Conservation (phyloP, 352 stramenopile species). For the Phytophthora fragariaefolia region DNA sequence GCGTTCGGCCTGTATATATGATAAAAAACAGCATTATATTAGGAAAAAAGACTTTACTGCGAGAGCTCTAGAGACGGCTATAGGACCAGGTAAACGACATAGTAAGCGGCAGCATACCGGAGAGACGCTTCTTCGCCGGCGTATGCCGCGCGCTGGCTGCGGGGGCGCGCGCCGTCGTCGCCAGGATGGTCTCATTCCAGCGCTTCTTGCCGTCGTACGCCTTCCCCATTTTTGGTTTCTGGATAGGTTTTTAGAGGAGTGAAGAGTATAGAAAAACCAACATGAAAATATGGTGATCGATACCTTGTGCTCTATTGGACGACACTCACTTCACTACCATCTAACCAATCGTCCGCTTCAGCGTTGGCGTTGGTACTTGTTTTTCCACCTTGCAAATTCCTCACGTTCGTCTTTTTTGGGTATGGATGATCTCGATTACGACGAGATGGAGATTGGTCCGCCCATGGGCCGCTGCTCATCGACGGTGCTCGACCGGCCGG, state of each 20-base stretch:
- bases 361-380: conserved; percentile 22
- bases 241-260: conserved; percentile 2
- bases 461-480: conserved; percentile 34
- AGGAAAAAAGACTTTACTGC: conserved; percentile 1
- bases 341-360: conserved; percentile 19
- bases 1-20: conserved; percentile 56
- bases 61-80: conserved; percentile 7
- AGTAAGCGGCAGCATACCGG: conserved; percentile 39
- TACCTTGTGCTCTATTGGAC: conserved; percentile 33
- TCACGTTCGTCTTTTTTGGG: conserved; percentile 15
- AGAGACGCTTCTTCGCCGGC: conserved; percentile 63
- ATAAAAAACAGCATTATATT: conserved; percentile 20
- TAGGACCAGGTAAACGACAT: not conserved
- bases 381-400: conserved; percentile 35
- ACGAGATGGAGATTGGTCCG: conserved; percentile 38
- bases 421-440: conserved; percentile 23
- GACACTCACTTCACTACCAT: conserved; percentile 39
- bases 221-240: conserved; percentile 60
- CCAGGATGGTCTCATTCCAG: conserved; percentile 84
- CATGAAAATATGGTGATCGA: conserved; percentile 17
- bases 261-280: conserved; percentile 17
- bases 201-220: conserved; percentile 85
- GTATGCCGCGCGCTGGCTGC: conserved; percentile 17
- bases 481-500: conserved; percentile 33
- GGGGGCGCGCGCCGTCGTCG: conserved; percentile 40